Percentiles rank a stretch among this genome's conserved stretches.
Evolutionary conservation across 768 basidiomycete genomes (phyloP).

Genomic region (Amanita muscaria): DNA sequence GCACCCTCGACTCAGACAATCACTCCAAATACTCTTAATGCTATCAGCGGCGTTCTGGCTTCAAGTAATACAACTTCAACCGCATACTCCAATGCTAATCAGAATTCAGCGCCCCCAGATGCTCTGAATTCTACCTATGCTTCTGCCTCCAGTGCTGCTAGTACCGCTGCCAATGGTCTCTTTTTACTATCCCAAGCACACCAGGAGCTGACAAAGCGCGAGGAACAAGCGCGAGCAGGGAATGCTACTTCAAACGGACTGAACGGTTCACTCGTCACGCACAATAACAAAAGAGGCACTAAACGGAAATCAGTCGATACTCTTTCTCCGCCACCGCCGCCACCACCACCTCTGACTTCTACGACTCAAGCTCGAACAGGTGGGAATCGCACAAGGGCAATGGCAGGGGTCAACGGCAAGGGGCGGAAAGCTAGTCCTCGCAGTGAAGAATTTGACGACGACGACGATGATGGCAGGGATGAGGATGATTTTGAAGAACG

Average conservation of each 20-base stretch:
- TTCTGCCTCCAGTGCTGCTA: slow-evolving; percentile 49
- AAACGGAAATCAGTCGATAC: slow-evolving; percentile 67
- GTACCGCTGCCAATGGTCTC: slow-evolving; percentile 80
- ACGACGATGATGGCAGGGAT: slow-evolving; percentile 32
- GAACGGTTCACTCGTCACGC: slow-evolving; percentile 26
- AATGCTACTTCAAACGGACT: slow-evolving; percentile 19
- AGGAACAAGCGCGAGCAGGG: slow-evolving; percentile 64
- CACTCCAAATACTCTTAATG: slow-evolving; percentile 70
- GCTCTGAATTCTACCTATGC: slow-evolving; percentile 23
- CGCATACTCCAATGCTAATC: slow-evolving; percentile 35
- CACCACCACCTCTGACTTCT: slow-evolving; percentile 19
- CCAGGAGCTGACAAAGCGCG: slow-evolving; percentile 93
- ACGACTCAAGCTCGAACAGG: slow-evolving; percentile 17
- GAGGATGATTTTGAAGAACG: slow-evolving; percentile 23
- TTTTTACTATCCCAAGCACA: slow-evolving; percentile 93
- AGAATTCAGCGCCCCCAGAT: slow-evolving; percentile 16
- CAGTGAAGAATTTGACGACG: slow-evolving; percentile 17
- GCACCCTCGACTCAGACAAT: slow-evolving; percentile 39
- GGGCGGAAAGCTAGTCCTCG: slow-evolving; percentile 26
- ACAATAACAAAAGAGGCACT: slow-evolving; percentile 43
- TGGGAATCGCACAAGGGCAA: slow-evolving; percentile 30
- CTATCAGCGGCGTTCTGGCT: slow-evolving; percentile 72
- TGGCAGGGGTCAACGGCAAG: slow-evolving; percentile 16
- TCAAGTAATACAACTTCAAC: slow-evolving; percentile 47
- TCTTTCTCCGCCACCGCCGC: slow-evolving; percentile 28